Evolutionary conservation across 2,329 filamentous ascomycete species (phyloP), one percentile per base, ranked within the genome.

Genomic region (Purpureocillium lavendulum): DNA sequence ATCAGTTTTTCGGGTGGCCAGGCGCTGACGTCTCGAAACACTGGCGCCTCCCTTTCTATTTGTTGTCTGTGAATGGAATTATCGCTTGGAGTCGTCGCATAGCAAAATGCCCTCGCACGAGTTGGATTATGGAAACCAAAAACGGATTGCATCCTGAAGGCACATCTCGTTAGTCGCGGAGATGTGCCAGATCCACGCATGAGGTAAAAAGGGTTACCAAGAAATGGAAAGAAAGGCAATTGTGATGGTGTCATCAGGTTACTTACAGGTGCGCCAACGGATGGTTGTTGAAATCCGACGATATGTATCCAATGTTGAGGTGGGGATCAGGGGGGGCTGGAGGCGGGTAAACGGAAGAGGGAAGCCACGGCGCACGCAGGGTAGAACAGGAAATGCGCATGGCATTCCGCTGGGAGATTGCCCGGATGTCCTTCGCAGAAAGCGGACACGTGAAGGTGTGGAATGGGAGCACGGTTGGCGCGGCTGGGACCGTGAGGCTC

Each of bases 251-350:
- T 24, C 21, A 32, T 10, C 17, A 32, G 31, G 35, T 21, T 10
- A 53, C 73, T 65, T 66, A 78, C 72, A 98, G 62, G 64, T 98
- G 92, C 17, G 92, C 92, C 28, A 98, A 68, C 4, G 92, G 92
- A 57, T 98, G 92, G 52, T 98, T 98, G 57, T 98, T 98, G 64
- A 98, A 98, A 62, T 98, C 92, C 0, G 92, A 97, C 4, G 92
- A 97, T 30, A 98, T 81, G 59, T 98, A 98, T 35, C 92, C 92
- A 44, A 98, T 80, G 49, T 87, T 90, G n/a, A 98, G 71, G 48
- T 83, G 78, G 1, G 89, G 88, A 33, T 69, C 73, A 2, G 92
- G 92, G 2, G 92, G 89, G 3, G 77, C 62, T 0, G 92, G 92
- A 3, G 92, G 92, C n/a, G 78, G 77, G 52, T 86, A 95, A 0